phyloP scores from a whole-genome alignment of 2,329 filamentous ascomycete species.

The Diaporthe sp. region DNA sequence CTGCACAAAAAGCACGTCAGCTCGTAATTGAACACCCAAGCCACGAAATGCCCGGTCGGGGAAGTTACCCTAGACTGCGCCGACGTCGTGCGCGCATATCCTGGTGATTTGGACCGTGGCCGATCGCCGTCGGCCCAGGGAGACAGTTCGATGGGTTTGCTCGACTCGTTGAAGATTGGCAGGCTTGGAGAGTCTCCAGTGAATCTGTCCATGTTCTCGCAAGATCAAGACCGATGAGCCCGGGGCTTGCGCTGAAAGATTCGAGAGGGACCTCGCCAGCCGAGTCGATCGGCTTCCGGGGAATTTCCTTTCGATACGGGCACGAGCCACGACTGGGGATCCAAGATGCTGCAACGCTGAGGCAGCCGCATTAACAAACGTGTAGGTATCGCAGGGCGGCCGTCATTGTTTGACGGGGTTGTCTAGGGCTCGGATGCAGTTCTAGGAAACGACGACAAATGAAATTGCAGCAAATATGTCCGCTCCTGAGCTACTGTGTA shows the following conservation, averaged over 20 bases:
- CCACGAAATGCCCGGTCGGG: not conserved
- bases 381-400: constrained; percentile 14
- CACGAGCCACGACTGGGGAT: constrained; percentile 31
- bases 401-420: constrained; percentile 34
- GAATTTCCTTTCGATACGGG: not conserved
- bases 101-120: constrained; percentile 51
- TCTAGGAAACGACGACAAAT: not conserved
- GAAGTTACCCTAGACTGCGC: constrained; percentile 67
- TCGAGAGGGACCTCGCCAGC: not conserved
- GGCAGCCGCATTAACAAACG: constrained; percentile 39
- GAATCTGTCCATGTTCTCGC: constrained; percentile 41
- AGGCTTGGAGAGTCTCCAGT: constrained; percentile 40
- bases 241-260: not conserved
- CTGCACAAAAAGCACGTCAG: constrained; percentile 50
- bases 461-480: constrained; percentile 17
- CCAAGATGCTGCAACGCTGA: constrained; percentile 36
- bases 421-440: constrained; percentile 14
- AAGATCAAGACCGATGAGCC: not conserved
- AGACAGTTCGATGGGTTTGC: constrained; percentile 37
- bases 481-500: constrained; percentile 5
- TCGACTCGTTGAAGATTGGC: constrained; percentile 41
- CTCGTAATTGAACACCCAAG: not conserved
- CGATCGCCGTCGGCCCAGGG: constrained; percentile 50
- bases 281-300: constrained; percentile 9
- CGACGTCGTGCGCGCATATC: constrained; percentile 65